A percentile compares a stretch with the other conserved stretches of the same genome.
Evolutionary conservation across 148 eudicot species (phyloP).

Genomic region (Diospyros kaki): DNA sequence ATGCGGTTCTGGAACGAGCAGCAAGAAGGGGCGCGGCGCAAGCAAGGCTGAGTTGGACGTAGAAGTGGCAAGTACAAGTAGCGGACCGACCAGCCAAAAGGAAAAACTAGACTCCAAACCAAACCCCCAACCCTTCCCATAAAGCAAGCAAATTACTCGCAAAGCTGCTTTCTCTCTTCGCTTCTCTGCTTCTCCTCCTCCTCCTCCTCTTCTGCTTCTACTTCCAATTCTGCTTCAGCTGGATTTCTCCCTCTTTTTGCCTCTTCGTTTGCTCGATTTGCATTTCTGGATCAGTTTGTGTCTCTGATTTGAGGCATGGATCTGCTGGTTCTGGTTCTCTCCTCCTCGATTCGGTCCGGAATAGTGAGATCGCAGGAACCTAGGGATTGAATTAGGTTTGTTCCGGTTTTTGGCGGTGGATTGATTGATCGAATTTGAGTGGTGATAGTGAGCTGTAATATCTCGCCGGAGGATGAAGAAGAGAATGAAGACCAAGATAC

Average conservation of each 20-base stretch:
- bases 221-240: no score
- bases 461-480: not conserved
- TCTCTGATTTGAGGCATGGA: not conserved
- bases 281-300: not conserved
- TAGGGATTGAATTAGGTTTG: not conserved
- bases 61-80: no score
- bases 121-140: no score
- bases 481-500: constrained; percentile 47
- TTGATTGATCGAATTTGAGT: not conserved
- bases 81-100: no score
- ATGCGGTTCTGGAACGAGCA: no score
- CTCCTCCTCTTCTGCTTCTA: no score
- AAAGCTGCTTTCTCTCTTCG: not conserved
- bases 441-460: not conserved
- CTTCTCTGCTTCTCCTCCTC: no score
- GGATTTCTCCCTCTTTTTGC: not conserved
- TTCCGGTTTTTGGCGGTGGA: no score
- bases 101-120: no score
- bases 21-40: no score
- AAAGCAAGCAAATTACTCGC: no score
- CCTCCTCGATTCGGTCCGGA: not conserved
- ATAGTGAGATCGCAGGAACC: not conserved
- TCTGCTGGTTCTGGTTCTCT: constrained; percentile 1
- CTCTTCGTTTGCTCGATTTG: not conserved
- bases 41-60: no score